Evolutionary conservation across 2,329 filamentous ascomycete species (phyloP), one percentile per base, ranked within the genome.

Genomic region (Arthrobotrys musiformis): DNA sequence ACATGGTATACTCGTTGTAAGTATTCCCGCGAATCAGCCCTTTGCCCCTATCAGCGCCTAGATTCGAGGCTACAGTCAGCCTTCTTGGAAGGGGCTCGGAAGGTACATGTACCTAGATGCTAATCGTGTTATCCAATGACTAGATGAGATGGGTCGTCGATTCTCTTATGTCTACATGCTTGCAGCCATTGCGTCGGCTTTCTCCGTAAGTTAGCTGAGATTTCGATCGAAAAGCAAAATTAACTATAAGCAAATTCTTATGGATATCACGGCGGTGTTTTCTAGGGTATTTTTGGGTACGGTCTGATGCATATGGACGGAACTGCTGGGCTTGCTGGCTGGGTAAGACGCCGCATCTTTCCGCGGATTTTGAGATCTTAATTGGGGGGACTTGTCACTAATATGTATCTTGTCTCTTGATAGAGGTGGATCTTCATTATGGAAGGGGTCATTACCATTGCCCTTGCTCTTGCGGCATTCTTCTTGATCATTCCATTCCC

Each of bases 1-100:
- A 91, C 89, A 37, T 93, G 90, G 90, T 92, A 91, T 81, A 90
- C 89, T 0, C 84, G 89, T 82, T 90, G 87, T 88, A 82, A 85
- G 86, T 61, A 35, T 35, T 56, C 7, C 19, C 26, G 30, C 30
- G 30, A 35, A 35, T 11, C 5, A 35, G n/a, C n/a, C 11, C 11
- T 35, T 35, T 35, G 11, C 30, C 11, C 11, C 42, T 24, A n/a
- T n/a, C n/a, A n/a, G n/a, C n/a, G n/a, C n/a, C n/a, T n/a, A n/a
- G n/a, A n/a, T n/a, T n/a, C n/a, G n/a, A n/a, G n/a, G n/a, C n/a
- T n/a, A n/a, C n/a, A n/a, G n/a, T n/a, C n/a, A n/a, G n/a, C n/a
- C n/a, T n/a, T 1, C 9, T 50, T 11, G 13, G 13, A 30, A 9
- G 9, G 7, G 13, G 7, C 22, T 22, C 24, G 11, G 33, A 2